These are phyloP conservation scores for Orbilia blumenaviensis DNA, from an alignment of 2,329 filamentous ascomycete species.

Conservation along the genomic window DNA sequence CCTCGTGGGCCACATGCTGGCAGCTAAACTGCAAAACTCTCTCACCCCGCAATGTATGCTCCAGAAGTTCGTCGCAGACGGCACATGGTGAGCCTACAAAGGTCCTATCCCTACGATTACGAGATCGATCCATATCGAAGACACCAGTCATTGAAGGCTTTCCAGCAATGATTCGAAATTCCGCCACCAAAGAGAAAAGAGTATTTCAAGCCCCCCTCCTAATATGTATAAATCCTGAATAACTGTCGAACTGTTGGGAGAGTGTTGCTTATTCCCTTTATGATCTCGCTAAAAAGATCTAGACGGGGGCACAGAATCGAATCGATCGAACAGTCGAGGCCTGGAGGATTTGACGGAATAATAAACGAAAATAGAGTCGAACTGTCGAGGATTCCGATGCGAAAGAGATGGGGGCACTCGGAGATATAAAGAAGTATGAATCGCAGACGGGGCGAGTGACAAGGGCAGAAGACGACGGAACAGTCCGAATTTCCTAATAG, in stretches of 20 bases:
- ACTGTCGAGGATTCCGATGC: slow-evolving; percentile 8
- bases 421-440: slow-evolving; percentile 11
- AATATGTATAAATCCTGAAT: neutral
- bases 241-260: neutral
- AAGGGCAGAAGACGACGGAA: slow-evolving; percentile 7
- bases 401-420: slow-evolving; percentile 2
- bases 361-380: slow-evolving; percentile 2
- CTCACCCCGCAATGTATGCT: slow-evolving; percentile 93
- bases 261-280: slow-evolving; percentile 26
- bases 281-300: slow-evolving; percentile 11
- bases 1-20: slow-evolving; percentile 95
- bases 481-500: slow-evolving; percentile 35
- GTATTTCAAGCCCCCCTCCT: neutral
- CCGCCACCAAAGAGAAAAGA: slow-evolving; percentile 4
- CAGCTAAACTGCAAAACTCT: slow-evolving; percentile 95
- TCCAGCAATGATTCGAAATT: neutral
- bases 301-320: slow-evolving; percentile 15
- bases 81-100: slow-evolving; percentile 95
- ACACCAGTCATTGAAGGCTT: slow-evolving; percentile 67
- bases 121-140: slow-evolving; percentile 78
- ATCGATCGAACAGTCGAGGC: slow-evolving; percentile 5
- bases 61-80: slow-evolving; percentile 94
- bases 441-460: neutral
- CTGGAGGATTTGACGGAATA: neutral
- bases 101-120: slow-evolving; percentile 85